Evolutionary conservation across 441 rosid genomes (phyloP).

Genomic region (Gossypium lobatum): DNA sequence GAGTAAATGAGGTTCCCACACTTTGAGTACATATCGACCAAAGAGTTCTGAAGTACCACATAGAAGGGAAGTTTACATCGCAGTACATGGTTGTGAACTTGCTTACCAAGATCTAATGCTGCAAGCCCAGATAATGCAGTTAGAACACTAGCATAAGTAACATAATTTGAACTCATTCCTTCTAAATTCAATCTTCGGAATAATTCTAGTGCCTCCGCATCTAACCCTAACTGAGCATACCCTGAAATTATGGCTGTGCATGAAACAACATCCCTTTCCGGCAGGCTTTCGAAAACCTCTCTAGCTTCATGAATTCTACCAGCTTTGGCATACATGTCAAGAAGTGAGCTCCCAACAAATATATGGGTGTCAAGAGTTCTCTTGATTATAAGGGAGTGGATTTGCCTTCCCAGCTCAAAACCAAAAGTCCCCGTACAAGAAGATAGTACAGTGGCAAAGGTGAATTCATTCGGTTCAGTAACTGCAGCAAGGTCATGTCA

Average conservation of each 20-base stretch:
- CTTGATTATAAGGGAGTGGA: slow-evolving; percentile 47
- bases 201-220: slow-evolving; percentile 46
- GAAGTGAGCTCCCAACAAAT: slow-evolving; percentile 67
- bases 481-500: slow-evolving; percentile 31
- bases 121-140: slow-evolving; percentile 72
- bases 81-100: slow-evolving; percentile 55
- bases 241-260: slow-evolving; percentile 67
- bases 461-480: slow-evolving; percentile 68
- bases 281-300: slow-evolving; percentile 45
- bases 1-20: slow-evolving; percentile 53
- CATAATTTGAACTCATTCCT: slow-evolving; percentile 60
- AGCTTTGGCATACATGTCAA: slow-evolving; percentile 70
- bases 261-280: slow-evolving; percentile 73
- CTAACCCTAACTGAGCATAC: slow-evolving; percentile 56
- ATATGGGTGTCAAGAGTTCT: slow-evolving; percentile 39
- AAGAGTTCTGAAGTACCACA: slow-evolving; percentile 61
- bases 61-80: slow-evolving; percentile 42
- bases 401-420: slow-evolving; percentile 45
- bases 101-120: slow-evolving; percentile 55
- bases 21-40: slow-evolving; percentile 70
- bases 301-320: slow-evolving; percentile 61
- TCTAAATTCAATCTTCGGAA: slow-evolving; percentile 46
- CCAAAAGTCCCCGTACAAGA: slow-evolving; percentile 54
- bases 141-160: slow-evolving; percentile 55
- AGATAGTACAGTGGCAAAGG: slow-evolving; percentile 62